Evolutionary conservation across 2,329 filamentous ascomycete species (phyloP).

Genomic region (Fusarium nisikadoi): DNA sequence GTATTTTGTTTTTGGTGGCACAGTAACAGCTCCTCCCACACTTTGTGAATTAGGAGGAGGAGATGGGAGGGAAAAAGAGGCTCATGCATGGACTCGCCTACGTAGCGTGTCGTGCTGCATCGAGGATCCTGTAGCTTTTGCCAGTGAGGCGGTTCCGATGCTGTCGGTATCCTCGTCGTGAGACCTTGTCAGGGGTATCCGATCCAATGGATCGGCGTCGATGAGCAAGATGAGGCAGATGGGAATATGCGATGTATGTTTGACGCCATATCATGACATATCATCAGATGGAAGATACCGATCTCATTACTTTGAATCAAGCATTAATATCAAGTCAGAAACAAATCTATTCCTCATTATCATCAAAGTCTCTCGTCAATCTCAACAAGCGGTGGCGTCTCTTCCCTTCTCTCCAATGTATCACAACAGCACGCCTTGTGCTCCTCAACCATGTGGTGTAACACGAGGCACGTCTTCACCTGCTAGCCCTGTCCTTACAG

Average conservation of each 20-base stretch:
- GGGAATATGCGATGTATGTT: not conserved
- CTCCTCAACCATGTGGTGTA: constrained; percentile 32
- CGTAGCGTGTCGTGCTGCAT: constrained; percentile 32
- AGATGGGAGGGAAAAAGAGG: not conserved
- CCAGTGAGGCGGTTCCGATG: constrained; percentile 38
- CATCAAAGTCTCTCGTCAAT: not conserved
- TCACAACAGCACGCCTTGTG: constrained; percentile 25
- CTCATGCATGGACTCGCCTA: constrained; percentile 41
- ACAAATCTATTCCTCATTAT: not conserved
- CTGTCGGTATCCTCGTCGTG: constrained; percentile 39
- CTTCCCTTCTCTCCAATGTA: constrained; percentile 20
- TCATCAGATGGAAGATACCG: not conserved
- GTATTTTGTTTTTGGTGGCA: constrained; percentile 23
- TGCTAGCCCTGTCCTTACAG: constrained; percentile 3
- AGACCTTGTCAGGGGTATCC: constrained; percentile 32
- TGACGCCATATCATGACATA: not conserved
- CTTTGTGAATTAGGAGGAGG: not conserved
- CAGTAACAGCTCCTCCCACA: constrained; percentile 7
- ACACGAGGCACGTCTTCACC: constrained; percentile 7
- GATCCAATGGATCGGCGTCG: constrained; percentile 33
- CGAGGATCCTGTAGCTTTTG: constrained; percentile 33
- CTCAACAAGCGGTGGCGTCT: constrained; percentile 31
- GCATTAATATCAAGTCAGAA: no score
- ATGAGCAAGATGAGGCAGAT: not conserved
- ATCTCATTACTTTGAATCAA: not conserved